Evolutionary conservation across 371 early-diverging fungal species (phyloP).

Genomic region (Cokeromyces recurvatus): DNA sequence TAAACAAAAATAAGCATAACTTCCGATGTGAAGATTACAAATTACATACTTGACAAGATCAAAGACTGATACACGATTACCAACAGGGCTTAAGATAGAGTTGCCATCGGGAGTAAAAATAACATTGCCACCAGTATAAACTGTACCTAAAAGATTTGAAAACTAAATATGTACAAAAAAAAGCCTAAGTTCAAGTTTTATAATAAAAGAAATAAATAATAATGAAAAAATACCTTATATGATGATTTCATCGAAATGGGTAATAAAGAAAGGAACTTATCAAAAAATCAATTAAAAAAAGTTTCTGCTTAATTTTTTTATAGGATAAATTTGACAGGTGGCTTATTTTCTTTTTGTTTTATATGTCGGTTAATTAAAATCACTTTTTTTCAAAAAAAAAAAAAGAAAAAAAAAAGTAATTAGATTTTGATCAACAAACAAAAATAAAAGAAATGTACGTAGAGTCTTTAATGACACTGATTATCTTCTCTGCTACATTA

Average conservation of each 20-base stretch:
- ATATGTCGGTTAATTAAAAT: too few species aligned
- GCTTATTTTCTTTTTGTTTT: slow-evolving; percentile 13
- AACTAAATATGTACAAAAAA: slow-evolving; percentile 50
- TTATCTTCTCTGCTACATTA: too few species aligned
- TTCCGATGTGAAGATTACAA: too few species aligned
- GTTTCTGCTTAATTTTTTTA: neutral
- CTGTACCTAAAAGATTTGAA: slow-evolving; percentile 92
- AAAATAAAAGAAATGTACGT: too few species aligned
- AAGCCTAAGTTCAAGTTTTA: neutral
- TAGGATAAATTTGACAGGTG: slow-evolving; percentile 20
- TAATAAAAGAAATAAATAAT: too few species aligned
- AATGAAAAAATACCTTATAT: slow-evolving; percentile 17
- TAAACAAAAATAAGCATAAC: neutral
- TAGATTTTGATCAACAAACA: too few species aligned
- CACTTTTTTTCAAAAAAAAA: too few species aligned
- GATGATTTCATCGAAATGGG: slow-evolving; percentile 18
- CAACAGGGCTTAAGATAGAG: slow-evolving; percentile 90
- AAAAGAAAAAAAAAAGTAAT: too few species aligned
- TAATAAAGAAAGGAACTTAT: neutral
- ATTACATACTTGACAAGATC: slow-evolving; percentile 84
- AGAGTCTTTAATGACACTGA: too few species aligned
- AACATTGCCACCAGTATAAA: slow-evolving; percentile 92
- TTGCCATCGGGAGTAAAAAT: slow-evolving; percentile 95
- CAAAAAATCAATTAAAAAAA: slow-evolving; percentile 6
- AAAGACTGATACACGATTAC: slow-evolving; percentile 92